phyloP scores from a whole-genome alignment of 352 stramenopile genomes.

The Pythium insidiosum region DNA sequence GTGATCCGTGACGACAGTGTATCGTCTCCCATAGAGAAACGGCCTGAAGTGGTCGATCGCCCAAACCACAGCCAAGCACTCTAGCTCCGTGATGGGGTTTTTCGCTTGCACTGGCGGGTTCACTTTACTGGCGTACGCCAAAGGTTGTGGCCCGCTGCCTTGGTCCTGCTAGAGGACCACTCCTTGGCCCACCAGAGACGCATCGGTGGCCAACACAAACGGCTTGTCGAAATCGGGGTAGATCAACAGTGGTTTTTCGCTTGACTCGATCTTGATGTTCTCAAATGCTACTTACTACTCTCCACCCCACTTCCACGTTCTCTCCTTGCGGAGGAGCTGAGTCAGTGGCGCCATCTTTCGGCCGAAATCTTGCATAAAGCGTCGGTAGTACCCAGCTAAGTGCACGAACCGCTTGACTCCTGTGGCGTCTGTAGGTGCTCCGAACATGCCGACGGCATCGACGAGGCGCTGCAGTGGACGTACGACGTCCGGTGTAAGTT shows the following conservation, averaged over 20 bases:
- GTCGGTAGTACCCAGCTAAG: slow-evolving; percentile 18
- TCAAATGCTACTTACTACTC: slow-evolving; percentile 13
- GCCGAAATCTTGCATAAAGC: slow-evolving; percentile 14
- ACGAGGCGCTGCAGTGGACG: neutral
- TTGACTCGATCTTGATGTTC: slow-evolving; percentile 7
- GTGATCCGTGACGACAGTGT: slow-evolving; percentile 17
- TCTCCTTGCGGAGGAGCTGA: slow-evolving; percentile 8
- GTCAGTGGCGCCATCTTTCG: slow-evolving; percentile 10
- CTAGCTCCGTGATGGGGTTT: slow-evolving; percentile 17
- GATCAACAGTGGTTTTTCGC: neutral
- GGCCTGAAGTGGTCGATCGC: slow-evolving; percentile 14
- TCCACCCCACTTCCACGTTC: slow-evolving; percentile 9
- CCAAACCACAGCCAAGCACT: slow-evolving; percentile 20
- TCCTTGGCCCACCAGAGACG: slow-evolving; percentile 8
- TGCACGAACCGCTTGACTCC: slow-evolving; percentile 15
- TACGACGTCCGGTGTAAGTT: neutral
- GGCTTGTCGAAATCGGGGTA: slow-evolving; percentile 21
- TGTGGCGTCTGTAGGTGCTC: neutral
- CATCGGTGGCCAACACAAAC: slow-evolving; percentile 20
- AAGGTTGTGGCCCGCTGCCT: neutral
- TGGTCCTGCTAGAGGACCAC: slow-evolving; percentile 18
- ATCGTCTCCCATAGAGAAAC: slow-evolving; percentile 12
- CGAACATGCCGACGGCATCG: neutral
- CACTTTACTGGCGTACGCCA: slow-evolving; percentile 16
- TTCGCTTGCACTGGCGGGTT: slow-evolving; percentile 11